Evolutionary conservation across 805 yeast genomes (phyloP).

Genomic region (Yarrowia osloensis): DNA sequence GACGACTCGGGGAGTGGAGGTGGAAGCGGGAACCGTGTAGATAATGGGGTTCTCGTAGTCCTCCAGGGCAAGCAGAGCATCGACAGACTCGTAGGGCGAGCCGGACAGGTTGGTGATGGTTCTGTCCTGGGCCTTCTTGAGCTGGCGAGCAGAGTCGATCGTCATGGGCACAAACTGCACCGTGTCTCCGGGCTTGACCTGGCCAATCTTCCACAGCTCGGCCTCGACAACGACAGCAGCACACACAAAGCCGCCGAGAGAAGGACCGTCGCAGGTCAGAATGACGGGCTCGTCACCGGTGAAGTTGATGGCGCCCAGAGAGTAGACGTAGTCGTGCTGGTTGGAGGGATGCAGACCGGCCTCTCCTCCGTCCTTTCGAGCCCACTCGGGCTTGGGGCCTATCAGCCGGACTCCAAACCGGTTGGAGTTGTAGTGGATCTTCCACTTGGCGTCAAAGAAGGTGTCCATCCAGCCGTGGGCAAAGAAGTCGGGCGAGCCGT

Average conservation of each 20-base stretch:
- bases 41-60: constrained; percentile 74
- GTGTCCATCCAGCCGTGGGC: constrained; percentile 68
- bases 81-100: constrained; percentile 57
- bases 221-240: constrained; percentile 94
- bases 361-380: constrained; percentile 93
- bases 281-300: constrained; percentile 99
- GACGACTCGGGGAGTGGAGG: constrained; percentile 65
- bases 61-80: constrained; percentile 62
- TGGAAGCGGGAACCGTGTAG: constrained; percentile 49
- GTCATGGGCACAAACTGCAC: constrained; percentile 78
- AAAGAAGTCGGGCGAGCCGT: constrained; percentile 96
- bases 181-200: constrained; percentile 90
- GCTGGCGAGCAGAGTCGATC: constrained; percentile 63
- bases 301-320: constrained; percentile 94
- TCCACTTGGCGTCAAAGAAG: constrained; percentile 81
- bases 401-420: constrained; percentile 92
- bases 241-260: constrained; percentile 96
- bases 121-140: constrained; percentile 63
- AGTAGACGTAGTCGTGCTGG: constrained; percentile 95
- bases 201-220: constrained; percentile 98
- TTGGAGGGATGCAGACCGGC: constrained; percentile 99
- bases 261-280: constrained; percentile 95
- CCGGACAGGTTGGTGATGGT: constrained; percentile 38
- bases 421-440: constrained; percentile 94
- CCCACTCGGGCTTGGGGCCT: constrained; percentile 98